Percentiles rank a stretch among this genome's conserved stretches.
These are phyloP conservation scores for Plasmodium malariae DNA, from an alignment of 169 alveolate genomes.

Conservation along the genomic window DNA sequence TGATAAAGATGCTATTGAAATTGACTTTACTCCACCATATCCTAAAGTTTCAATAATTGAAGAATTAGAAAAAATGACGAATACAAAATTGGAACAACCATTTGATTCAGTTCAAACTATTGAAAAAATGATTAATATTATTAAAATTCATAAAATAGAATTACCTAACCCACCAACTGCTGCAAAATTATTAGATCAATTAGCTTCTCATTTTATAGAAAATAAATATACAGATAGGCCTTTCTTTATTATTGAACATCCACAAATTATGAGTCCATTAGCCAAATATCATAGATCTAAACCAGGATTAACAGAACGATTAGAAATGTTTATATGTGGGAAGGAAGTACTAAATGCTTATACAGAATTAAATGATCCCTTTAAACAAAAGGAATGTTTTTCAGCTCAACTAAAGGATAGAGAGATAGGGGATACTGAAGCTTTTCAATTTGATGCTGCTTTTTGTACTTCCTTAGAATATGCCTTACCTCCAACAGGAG, in stretches of 20 bases:
- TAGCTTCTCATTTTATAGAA: constrained; percentile 95
- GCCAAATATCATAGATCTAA: constrained; percentile 97
- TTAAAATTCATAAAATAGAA: constrained; percentile 81
- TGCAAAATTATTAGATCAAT: constrained; percentile 75
- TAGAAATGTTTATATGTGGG: constrained; percentile 97
- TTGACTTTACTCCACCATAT: constrained; percentile 99
- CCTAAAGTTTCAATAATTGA: constrained; percentile 92
- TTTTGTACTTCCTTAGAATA: constrained; percentile 94
- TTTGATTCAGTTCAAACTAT: constrained; percentile 77
- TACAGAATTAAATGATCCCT: constrained; percentile 99
- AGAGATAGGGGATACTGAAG: constrained; percentile 90
- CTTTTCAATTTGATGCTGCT: constrained; percentile 93
- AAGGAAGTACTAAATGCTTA: constrained; percentile 98
- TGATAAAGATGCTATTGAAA: constrained; percentile 91
- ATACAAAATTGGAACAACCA: constrained; percentile 86
- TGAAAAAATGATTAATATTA: constrained; percentile 76
- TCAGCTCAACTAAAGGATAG: constrained; percentile 89
- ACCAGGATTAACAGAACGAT: constrained; percentile 96
- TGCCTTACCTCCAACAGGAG: constrained; percentile 98
- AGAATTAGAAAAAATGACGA: constrained; percentile 88
- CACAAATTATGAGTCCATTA: constrained; percentile 99
- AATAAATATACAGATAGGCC: constrained; percentile 92
- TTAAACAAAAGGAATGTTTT: constrained; percentile 94
- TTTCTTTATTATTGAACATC: constrained; percentile 97
- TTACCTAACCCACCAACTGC: constrained; percentile 85